Conservation (phyloP, 2,329 filamentous ascomycete genomes). For the Pestalotiopsis sp. region DNA sequence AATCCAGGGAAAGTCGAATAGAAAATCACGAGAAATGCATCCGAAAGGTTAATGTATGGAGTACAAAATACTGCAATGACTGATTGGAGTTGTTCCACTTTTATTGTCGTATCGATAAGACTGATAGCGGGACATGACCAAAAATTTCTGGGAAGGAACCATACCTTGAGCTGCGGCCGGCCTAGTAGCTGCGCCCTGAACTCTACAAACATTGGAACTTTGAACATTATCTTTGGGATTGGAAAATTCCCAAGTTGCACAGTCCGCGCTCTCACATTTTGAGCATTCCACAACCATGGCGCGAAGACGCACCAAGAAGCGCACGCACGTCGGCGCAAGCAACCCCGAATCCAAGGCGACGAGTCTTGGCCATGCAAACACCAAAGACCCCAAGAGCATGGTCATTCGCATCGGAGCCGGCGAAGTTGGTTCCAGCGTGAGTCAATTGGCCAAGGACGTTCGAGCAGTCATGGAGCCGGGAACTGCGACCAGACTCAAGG, state of each 20-base stretch:
- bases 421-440: slow-evolving; percentile 88
- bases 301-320: slow-evolving; percentile 80
- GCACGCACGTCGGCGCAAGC: slow-evolving; percentile 74
- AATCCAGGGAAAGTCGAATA: no score
- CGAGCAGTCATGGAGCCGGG: slow-evolving; percentile 94
- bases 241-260: not conserved
- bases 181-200: slow-evolving; percentile 8
- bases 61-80: no score
- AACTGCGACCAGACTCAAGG: slow-evolving; percentile 85
- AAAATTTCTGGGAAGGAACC: slow-evolving; percentile 12
- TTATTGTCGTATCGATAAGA: slow-evolving; percentile 1
- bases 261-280: not conserved
- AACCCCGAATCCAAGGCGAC: slow-evolving; percentile 55
- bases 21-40: no score
- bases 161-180: not conserved
- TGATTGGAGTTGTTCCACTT: no score
- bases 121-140: slow-evolving; percentile 12
- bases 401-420: slow-evolving; percentile 95
- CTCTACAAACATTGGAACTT: not conserved
- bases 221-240: slow-evolving; percentile 7
- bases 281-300: slow-evolving; percentile 58
- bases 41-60: no score
- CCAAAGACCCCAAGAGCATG: slow-evolving; percentile 88
- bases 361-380: slow-evolving; percentile 59
- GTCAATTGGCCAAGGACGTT: slow-evolving; percentile 88